Evolutionary conservation across 108 stramenopile genomes (phyloP).

Genomic region (Cyclotella cryptica): DNA sequence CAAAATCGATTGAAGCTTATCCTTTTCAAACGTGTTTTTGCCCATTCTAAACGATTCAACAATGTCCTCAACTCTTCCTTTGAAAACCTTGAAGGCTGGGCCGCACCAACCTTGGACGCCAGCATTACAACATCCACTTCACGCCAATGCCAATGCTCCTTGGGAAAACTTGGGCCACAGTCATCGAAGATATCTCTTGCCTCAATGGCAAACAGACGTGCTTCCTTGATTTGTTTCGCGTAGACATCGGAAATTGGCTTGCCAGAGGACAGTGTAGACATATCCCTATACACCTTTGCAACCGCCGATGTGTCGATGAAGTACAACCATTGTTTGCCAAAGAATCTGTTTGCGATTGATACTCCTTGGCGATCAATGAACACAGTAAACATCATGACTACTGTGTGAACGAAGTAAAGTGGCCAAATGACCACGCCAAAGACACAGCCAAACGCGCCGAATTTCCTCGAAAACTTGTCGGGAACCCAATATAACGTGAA

Average conservation of each 20-base stretch:
- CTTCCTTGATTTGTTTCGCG: constrained; percentile 23
- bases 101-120: not conserved
- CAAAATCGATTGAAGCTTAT: constrained; percentile 55
- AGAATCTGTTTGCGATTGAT: constrained; percentile 52
- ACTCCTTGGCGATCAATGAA: constrained; percentile 56
- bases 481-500: constrained; percentile 33
- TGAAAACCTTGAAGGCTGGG: constrained; percentile 12
- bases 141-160: constrained; percentile 50
- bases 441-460: constrained; percentile 65
- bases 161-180: constrained; percentile 28
- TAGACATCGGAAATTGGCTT: constrained; percentile 20
- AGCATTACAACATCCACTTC: constrained; percentile 39
- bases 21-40: constrained; percentile 20
- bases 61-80: constrained; percentile 15
- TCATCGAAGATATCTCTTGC: constrained; percentile 46
- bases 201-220: constrained; percentile 37
- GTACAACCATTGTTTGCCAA: constrained; percentile 48
- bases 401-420: constrained; percentile 37
- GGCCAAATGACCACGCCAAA: constrained; percentile 53
- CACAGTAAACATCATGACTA: constrained; percentile 38
- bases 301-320: constrained; percentile 37
- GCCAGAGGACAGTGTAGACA: constrained; percentile 24
- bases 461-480: constrained; percentile 53
- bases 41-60: constrained; percentile 26
- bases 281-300: constrained; percentile 42